Evolutionary conservation across 768 basidiomycete genomes (phyloP), one percentile per base, ranked within the genome.

Genomic region (Bullera alba): DNA sequence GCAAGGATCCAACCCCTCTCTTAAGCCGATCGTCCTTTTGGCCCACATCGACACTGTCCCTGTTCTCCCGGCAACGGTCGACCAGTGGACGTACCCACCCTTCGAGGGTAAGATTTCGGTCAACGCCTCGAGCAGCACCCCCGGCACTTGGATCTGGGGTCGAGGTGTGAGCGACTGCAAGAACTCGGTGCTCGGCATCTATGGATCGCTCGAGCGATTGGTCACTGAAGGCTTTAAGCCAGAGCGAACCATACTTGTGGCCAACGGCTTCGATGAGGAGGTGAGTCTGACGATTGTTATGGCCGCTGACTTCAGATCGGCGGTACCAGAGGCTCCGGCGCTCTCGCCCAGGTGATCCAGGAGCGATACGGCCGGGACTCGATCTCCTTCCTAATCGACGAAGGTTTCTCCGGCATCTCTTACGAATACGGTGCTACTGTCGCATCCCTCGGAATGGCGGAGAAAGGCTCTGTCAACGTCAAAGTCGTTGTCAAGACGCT

Each of bases 301-400:
- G 8, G 75, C 77, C 48, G 56, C 80, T 81, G 71, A 54, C 50
- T 45, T 7, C 49, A 65, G 60, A 64, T 68, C 37, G 63, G 65
- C 21, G 64, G 69, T 6, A 19, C 12, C 4, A 23, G 56, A 25
- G 63, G 64, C 5, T 79, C 81, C 0, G 47, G 53, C 0, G 51
- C 61, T 2, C 73, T 82, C n/a, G 73, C 73, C 0, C 27, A 65
- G 4, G 67, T 74, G 35, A 69, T 95, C 26, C 67, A 80, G 41
- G 58, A 76, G 2, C 77, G 75, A 15, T 92, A 86, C 64, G 90
- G 89, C 29, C 67, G 79, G 52, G 71, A 88, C 61, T 79, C 80
- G 3, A 81, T 88, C 64, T 81, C 85, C 0, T 77, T 93, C 65
- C 70, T 95, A 38, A 77, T 96, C 28, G 92, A 96, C 63, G 92